Conservation (phyloP, 139 green algal species). For the Marvania coccoides region DNA sequence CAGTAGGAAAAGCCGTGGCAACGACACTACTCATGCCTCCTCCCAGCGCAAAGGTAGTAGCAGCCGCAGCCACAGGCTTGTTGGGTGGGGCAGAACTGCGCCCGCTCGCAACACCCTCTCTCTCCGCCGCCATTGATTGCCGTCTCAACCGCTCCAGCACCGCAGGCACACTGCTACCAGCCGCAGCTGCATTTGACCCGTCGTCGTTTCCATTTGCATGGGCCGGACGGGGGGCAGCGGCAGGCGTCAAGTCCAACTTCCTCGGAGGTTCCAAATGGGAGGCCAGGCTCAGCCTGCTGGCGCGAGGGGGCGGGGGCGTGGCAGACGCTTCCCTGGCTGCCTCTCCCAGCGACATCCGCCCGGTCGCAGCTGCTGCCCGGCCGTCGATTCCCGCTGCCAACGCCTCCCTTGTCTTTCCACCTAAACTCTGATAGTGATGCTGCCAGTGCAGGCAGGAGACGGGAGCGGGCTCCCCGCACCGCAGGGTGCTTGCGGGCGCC, state of each 20-base stretch:
- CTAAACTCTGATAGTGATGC: slow-evolving; percentile 9
- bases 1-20: too few relatives aligned
- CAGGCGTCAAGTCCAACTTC: background rate
- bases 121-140: background rate
- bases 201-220: background rate
- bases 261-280: background rate
- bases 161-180: background rate
- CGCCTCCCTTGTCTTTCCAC: background rate
- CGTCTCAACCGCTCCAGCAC: background rate
- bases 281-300: background rate
- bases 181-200: background rate
- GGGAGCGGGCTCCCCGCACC: background rate
- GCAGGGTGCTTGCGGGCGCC: background rate
- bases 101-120: background rate
- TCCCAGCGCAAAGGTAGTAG: too few relatives aligned
- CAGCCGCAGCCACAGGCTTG: too few relatives aligned
- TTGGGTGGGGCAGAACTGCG: background rate
- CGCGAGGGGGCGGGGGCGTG: background rate
- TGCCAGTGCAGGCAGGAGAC: slow-evolving; percentile 28
- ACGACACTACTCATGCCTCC: too few relatives aligned
- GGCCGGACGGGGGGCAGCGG: background rate
- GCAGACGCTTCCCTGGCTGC: background rate
- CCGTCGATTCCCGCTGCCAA: background rate
- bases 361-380: too few relatives aligned
- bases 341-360: background rate